Evolutionary conservation across 2,329 filamentous ascomycete species (phyloP), one percentile per base, ranked within the genome.

Genomic region (Aureobasidium mangrovei): DNA sequence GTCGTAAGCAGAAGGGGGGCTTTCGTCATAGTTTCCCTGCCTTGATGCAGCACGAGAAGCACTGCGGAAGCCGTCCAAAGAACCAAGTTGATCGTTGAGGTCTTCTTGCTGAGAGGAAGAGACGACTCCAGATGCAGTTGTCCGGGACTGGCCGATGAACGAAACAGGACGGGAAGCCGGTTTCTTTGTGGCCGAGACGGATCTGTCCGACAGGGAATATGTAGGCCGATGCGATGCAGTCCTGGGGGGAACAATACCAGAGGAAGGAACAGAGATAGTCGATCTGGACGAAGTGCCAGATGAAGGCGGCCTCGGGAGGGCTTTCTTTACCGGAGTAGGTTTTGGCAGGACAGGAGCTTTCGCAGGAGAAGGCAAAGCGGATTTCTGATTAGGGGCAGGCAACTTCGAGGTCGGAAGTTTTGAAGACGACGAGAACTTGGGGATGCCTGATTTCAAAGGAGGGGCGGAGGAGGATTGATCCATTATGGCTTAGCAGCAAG

Each of bases 1-100:
- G 28, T 60, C 54, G 18, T 60, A 54, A 48, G 60, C 61, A 7
- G 58, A 58, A 29, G 56, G 4, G 28, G 36, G 38, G 7, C 7
- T 36, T 8, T 61, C 59, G 9, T 72, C 69, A 18, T 61, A 60
- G 53, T 65, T 66, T 10, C 68, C 68, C 56, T 69, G 63, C 40
- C 65, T 60, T 9, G 73, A 75, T 7, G 70, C 67, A 7, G 72
- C 67, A 10, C 69, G 65, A 9, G 73, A 75, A 9, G 70, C 69
- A n/a, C 72, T 66, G 12, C 69, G 66, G 56, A 75, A 74, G 52
- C 65, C 69, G 55, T 70, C 66, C 32, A 76, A 58, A 26, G 70
- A 69, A 39, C 70, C 69, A 33, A 75, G 61, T 54, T 66, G 65
- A 60, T 75, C 73, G 29, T 71, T 64, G 24, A 60, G 61, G 24